Conservation (phyloP, 768 basidiomycete genomes). For the Suillus spraguei region DNA sequence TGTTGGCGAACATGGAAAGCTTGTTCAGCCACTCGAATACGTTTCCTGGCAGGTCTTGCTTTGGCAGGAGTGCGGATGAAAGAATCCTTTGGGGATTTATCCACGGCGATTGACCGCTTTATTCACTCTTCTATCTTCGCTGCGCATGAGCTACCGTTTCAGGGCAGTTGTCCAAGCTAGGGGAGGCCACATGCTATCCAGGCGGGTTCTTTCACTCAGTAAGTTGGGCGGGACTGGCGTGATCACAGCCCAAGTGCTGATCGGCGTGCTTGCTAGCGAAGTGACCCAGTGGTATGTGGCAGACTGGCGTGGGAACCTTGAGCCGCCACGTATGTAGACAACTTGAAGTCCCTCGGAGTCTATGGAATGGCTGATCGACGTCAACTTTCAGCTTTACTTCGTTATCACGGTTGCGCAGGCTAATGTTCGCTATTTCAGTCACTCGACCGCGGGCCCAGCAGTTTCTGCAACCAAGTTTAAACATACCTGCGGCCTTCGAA, state of each 20-base stretch:
- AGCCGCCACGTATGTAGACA: no score
- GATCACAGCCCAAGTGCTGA: neutral
- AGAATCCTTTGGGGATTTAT: conserved; percentile 16
- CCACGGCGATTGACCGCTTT: conserved; percentile 23
- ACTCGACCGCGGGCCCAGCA: neutral
- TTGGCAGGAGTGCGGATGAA: conserved; percentile 20
- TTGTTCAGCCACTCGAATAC: conserved; percentile 27
- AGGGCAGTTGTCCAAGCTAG: conserved; percentile 18
- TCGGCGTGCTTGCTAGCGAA: neutral
- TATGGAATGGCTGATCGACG: no score
- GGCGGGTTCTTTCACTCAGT: conserved; percentile 24
- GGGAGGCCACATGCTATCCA: conserved; percentile 15
- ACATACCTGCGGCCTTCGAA: neutral
- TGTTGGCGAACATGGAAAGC: neutral
- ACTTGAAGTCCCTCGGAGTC: no score
- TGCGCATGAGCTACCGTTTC: conserved; percentile 22
- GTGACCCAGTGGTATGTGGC: neutral
- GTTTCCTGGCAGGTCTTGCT: conserved; percentile 15
- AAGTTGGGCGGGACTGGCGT: neutral
- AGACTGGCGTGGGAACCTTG: neutral
- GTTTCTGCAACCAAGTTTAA: neutral
- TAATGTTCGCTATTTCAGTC: neutral
- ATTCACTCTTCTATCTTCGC: conserved; percentile 10
- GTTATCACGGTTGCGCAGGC: neutral
- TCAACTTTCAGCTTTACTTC: neutral